Evolutionary conservation across 2,329 filamentous ascomycete species (phyloP).

Genomic region (Aspergillus bombycis): DNA sequence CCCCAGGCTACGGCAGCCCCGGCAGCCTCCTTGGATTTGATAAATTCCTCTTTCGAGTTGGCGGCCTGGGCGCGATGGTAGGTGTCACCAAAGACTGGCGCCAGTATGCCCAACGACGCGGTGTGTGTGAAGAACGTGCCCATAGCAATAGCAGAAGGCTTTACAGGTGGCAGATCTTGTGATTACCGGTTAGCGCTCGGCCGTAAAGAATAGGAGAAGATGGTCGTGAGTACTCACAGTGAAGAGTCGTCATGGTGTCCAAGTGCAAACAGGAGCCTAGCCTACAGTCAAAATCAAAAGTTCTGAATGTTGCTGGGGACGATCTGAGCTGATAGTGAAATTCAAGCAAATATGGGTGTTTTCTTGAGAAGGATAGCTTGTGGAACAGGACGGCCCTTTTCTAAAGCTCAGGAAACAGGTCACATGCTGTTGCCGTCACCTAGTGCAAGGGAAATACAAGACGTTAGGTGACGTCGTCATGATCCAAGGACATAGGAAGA

Average conservation of each 20-base stretch:
- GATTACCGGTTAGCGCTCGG: conserved; percentile 10
- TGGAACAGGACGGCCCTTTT: background rate
- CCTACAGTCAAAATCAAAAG: background rate
- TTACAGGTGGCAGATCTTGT: conserved; percentile 78
- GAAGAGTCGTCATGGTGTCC: conserved; percentile 60
- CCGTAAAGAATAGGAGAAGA: background rate
- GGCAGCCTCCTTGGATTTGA: conserved; percentile 88
- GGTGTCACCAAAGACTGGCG: conserved; percentile 88
- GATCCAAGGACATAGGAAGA: conserved; percentile 18
- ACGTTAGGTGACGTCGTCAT: conserved; percentile 36
- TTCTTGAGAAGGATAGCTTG: background rate
- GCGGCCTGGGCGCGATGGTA: conserved; percentile 89
- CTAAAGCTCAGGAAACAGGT: conserved; percentile 3
- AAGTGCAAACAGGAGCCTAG: background rate
- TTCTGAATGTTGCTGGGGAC: background rate
- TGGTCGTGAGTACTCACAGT: conserved; percentile 52
- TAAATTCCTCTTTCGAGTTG: conserved; percentile 95
- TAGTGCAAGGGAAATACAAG: conserved; percentile 3
- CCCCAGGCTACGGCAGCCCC: conserved; percentile 88
- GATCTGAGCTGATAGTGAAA: conserved; percentile 6
- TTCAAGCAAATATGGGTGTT: background rate
- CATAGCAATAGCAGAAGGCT: conserved; percentile 96
- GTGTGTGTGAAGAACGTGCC: conserved; percentile 96
- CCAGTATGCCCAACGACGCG: conserved; percentile 82
- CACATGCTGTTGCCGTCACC: conserved; percentile 13